Base-by-base conservation (phyloP, 768 basidiomycete species). In the Podaxis pistillaris region DNA sequence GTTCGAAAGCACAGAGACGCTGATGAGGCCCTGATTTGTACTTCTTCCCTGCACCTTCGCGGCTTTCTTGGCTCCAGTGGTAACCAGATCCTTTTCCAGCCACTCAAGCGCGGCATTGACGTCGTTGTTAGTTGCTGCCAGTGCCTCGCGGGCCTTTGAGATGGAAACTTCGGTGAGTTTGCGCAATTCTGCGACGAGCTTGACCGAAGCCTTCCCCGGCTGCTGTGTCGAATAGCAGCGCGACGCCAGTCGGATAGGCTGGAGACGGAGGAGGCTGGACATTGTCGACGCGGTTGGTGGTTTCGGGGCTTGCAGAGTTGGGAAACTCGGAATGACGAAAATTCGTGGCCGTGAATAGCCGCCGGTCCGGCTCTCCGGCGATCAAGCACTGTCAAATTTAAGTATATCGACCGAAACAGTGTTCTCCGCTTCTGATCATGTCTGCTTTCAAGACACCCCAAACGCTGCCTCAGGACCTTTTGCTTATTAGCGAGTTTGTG, bases 71-170 rank as follows among this genome's bases (percentile, higher is more conserved):
- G 86, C 87, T 4, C 94, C 93, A 0, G 89, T 85, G 37, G 80
- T 76, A 2, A 79, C 78, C 30, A 91, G 79, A 73, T 96, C 92
- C 60, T 86, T 82, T 68, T 90, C 77, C 38, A 98, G 83, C 92
- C 94, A 98, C 68, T 80, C 76, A 63, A 96, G 76, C 11, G 96
- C 94, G 24, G 73, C 81, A 15, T 86, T 73, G 58, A 97, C 69
- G 73, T 94, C 85, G 77, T 92, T 90, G 70, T 88, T 83, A 33
- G 86, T 82, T 28, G 87, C 86, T 56, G 74, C 72, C 57, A 98
- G 89, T 2, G 96, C 96, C 72, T 96, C 91, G 40, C 90, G 86
- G 33, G 96, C 96, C 77, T 94, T 94, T 50, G 83, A 80, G 66
- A 98, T 86, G 7, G 95, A 92, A 54, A 94, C 91, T 53, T 88